A percentile compares a stretch with the other conserved stretches of the same genome.
Evolutionary conservation across 306 rosid genomes (phyloP).

Genomic region (Mucuna pruriens): DNA sequence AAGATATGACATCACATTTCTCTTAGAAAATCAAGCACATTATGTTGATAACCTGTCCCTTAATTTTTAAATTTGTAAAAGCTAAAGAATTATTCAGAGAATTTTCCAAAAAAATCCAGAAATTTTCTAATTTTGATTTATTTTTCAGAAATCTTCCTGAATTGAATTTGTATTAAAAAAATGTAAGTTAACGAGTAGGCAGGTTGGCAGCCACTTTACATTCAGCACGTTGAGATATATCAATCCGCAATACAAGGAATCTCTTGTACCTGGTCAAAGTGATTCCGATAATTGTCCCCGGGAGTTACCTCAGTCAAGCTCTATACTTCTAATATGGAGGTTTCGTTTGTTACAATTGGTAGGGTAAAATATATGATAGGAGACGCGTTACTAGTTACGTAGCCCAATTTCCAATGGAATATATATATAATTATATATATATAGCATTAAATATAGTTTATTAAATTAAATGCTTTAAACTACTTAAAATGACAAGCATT

Average conservation of each 20-base stretch:
- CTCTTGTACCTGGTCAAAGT: slow-evolving; percentile 1
- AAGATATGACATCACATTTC: slow-evolving; percentile 41
- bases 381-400: neutral
- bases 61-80: slow-evolving; percentile 12
- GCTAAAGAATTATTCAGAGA: slow-evolving; percentile 18
- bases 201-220: slow-evolving; percentile 7
- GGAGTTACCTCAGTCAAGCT: slow-evolving; percentile 4
- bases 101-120: neutral
- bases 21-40: slow-evolving; percentile 35
- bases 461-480: neutral
- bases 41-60: slow-evolving; percentile 20
- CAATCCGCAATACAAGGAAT: slow-evolving; percentile 4
- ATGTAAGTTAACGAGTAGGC: neutral
- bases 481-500: neutral
- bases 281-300: slow-evolving; percentile 11
- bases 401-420: slow-evolving; percentile 14
- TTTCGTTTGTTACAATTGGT: neutral
- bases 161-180: neutral
- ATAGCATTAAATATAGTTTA: neutral
- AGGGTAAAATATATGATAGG: slow-evolving; percentile 4
- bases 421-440: too few relatives aligned
- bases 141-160: slow-evolving; percentile 4
- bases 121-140: neutral
- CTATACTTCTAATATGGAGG: neutral
- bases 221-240: neutral